Percentiles rank a stretch among this genome's conserved stretches.
These are phyloP conservation scores for Xylaria sp. DNA, from an alignment of 495 filamentous ascomycete species.

Conservation along the genomic window DNA sequence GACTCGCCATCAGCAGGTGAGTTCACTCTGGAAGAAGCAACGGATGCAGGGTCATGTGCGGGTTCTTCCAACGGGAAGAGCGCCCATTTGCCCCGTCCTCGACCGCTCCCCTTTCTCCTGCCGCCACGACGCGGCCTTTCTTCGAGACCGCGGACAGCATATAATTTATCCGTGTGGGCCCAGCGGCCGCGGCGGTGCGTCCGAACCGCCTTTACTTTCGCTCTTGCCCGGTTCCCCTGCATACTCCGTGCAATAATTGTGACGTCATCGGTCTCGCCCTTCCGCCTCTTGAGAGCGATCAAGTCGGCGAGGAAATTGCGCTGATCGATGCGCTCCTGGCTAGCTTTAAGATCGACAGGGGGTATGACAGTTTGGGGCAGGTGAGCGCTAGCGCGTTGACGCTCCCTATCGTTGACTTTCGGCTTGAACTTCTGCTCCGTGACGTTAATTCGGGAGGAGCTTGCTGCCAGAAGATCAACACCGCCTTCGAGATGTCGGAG, in stretches of 20 bases:
- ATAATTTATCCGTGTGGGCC: conserved; percentile 28
- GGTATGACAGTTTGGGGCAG: conserved; percentile 29
- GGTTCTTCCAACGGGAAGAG: conserved; percentile 29
- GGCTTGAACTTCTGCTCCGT: conserved; percentile 42
- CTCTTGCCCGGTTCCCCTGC: conserved; percentile 46
- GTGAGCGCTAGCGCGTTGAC: conserved; percentile 21
- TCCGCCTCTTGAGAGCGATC: conserved; percentile 57
- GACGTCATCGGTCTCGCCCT: conserved; percentile 62
- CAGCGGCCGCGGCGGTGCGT: conserved; percentile 39
- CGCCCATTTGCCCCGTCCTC: conserved; percentile 23
- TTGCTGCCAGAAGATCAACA: conserved; percentile 69
- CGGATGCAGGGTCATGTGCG: conserved; percentile 18
- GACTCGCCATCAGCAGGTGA: conserved; percentile 9
- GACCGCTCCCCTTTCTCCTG: conserved; percentile 31
- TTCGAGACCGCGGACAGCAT: background rate
- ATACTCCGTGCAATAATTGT: conserved; percentile 51
- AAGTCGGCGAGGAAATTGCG: conserved; percentile 54
- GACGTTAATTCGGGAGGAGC: conserved; percentile 55
- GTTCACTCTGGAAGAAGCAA: conserved; percentile 1
- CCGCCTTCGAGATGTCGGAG: conserved; percentile 53
- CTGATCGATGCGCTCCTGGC: conserved; percentile 44
- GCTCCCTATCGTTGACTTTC: conserved; percentile 26
- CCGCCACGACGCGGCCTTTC: conserved; percentile 26
- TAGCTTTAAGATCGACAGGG: conserved; percentile 31
- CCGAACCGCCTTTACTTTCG: conserved; percentile 36